phyloP scores from a whole-genome alignment of 306 rosid genomes.

The Leucaena leucocephala region DNA sequence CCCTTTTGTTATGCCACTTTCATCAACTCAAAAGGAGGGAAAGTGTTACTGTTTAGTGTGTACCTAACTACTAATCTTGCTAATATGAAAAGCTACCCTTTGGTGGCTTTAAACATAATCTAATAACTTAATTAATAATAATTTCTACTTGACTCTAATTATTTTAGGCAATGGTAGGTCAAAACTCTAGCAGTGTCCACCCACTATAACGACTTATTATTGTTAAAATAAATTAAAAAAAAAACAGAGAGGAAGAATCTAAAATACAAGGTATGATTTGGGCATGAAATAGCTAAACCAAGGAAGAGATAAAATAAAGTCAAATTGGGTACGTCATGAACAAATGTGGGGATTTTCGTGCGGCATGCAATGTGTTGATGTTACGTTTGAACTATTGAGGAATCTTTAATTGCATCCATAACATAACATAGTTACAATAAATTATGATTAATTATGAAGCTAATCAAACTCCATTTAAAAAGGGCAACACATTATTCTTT shows the following conservation, averaged over 20 bases:
- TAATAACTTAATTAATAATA: background rate
- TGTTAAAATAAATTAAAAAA: background rate
- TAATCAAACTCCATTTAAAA: slow-evolving; percentile 1
- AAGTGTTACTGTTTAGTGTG: background rate
- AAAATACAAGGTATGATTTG: slow-evolving; percentile 1
- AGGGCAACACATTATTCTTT: slow-evolving; percentile 25
- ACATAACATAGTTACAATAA: background rate
- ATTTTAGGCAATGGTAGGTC: background rate
- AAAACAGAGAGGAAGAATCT: background rate
- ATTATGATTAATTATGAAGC: slow-evolving; percentile 10
- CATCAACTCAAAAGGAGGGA: background rate
- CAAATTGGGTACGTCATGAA: slow-evolving; percentile 39
- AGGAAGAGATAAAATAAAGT: slow-evolving; percentile 20
- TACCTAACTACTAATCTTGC: background rate
- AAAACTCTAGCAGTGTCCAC: background rate
- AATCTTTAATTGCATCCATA: slow-evolving; percentile 14
- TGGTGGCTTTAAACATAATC: background rate
- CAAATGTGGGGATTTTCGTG: slow-evolving; percentile 38
- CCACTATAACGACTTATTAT: background rate
- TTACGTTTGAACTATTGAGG: slow-evolving; percentile 36
- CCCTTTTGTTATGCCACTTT: background rate
- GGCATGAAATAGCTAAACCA: slow-evolving; percentile 5
- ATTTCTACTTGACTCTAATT: background rate
- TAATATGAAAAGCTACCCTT: background rate
- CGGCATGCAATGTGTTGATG: slow-evolving; percentile 34